Percentiles rank a stretch among this genome's conserved stretches.
These are phyloP conservation scores for Jasminum sambac DNA, from an alignment of 257 asterid genomes.

Conservation along the genomic window DNA sequence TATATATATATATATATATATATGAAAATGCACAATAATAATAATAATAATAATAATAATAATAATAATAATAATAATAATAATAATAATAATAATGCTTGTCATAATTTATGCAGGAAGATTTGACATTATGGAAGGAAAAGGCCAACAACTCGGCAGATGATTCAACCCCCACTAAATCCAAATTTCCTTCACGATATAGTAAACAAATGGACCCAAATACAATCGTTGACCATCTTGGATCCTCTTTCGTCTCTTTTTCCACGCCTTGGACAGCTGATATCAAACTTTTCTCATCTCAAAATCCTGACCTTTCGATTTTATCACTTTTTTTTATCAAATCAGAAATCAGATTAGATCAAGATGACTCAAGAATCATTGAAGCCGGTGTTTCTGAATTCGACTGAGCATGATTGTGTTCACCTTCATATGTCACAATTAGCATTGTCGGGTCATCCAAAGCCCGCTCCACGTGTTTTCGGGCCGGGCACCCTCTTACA, in stretches of 20 bases:
- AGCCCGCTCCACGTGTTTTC: slow-evolving; percentile 71
- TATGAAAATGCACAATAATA: neutral
- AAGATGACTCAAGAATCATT: slow-evolving; percentile 59
- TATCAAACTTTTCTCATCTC: slow-evolving; percentile 18
- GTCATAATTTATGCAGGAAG: slow-evolving; percentile 24
- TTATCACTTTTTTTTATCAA: neutral
- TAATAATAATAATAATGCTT: slow-evolving; percentile 24
- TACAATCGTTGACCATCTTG: slow-evolving; percentile 36
- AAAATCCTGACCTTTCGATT: slow-evolving; percentile 32
- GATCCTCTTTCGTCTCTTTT: slow-evolving; percentile 3
- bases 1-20: no score
- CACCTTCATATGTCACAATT: slow-evolving; percentile 66
- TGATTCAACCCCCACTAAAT: slow-evolving; percentile 62
- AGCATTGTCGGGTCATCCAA: slow-evolving; percentile 64
- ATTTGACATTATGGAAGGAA: slow-evolving; percentile 26
- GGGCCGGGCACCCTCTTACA: slow-evolving; percentile 68
- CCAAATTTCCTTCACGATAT: slow-evolving; percentile 35
- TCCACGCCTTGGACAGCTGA: slow-evolving; percentile 25
- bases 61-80: slow-evolving; percentile 23
- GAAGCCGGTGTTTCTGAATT: slow-evolving; percentile 42
- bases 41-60: slow-evolving; percentile 21
- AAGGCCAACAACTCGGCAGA: slow-evolving; percentile 34
- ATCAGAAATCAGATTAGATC: slow-evolving; percentile 12
- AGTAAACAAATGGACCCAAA: slow-evolving; percentile 34
- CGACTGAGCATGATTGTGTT: slow-evolving; percentile 58